Conservation (phyloP, 2,329 filamentous ascomycete species). For the Ambrosiella cleistominuta region DNA sequence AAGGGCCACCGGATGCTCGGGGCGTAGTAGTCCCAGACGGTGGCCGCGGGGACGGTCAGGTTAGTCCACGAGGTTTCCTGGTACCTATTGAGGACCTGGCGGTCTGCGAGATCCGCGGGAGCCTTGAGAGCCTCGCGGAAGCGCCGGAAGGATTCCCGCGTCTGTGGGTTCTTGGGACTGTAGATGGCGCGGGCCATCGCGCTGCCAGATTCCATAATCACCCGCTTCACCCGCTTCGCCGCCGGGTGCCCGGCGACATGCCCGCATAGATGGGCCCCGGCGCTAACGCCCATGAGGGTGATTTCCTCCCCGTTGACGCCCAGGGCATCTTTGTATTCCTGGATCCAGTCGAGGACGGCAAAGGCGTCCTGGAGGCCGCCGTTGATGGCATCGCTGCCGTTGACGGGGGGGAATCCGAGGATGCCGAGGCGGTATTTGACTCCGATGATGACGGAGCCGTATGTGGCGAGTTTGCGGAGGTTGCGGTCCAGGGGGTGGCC, state of each 20-base stretch:
- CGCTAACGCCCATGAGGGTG: conserved; percentile 43
- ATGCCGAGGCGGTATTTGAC: conserved; percentile 48
- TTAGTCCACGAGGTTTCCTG: not conserved
- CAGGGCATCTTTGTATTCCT: conserved; percentile 39
- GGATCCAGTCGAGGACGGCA: conserved; percentile 40
- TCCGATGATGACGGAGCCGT: conserved; percentile 23
- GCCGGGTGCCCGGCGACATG: conserved; percentile 30
- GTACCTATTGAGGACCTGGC: not conserved
- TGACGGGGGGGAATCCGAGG: conserved; percentile 42
- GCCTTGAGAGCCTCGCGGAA: not conserved
- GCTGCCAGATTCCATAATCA: conserved; percentile 39
- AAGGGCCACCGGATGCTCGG: conserved; percentile 40
- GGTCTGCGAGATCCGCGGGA: not conserved
- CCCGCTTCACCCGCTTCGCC: conserved; percentile 23
- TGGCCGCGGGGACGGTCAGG: not conserved
- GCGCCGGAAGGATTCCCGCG: conserved; percentile 30
- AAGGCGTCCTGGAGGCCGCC: conserved; percentile 47
- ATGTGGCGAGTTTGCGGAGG: conserved; percentile 37
- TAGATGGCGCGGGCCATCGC: conserved; percentile 38
- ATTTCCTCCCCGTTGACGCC: conserved; percentile 41
- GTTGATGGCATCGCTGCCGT: conserved; percentile 37
- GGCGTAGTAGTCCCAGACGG: not conserved
- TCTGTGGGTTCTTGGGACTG: conserved; percentile 34
- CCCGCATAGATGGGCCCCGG: conserved; percentile 47
- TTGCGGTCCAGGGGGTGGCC: conserved; percentile 36